Evolutionary conservation across 129 eudicot genomes (phyloP), one percentile per base, ranked within the genome.

Genomic region (Lonicera japonica): DNA sequence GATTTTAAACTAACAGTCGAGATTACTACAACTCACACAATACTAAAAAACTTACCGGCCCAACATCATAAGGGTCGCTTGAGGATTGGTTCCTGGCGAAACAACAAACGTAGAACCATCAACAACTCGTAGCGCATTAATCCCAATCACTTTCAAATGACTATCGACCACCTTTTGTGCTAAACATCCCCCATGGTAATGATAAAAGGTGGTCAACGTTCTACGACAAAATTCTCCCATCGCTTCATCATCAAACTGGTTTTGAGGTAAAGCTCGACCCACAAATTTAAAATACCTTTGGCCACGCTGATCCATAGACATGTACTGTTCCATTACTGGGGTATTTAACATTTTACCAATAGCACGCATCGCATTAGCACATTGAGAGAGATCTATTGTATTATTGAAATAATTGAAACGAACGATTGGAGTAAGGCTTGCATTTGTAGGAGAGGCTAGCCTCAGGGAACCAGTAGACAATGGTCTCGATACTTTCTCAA

Each of bases 81-180:
- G 82, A 0, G 87, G 87, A 47, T 81, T 76, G 29, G 83, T 77
- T 61, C 87, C 80, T 1, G 86, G 86, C 11, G 86, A 69, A 41
- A 59, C 64, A 0, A 62, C 70, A 47, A 69, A 72, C 0, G 77
- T 66, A 0, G 80, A 81, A 63, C 73, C 82, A 77, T 81, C 86
- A 56, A 81, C 67, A 21, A 76, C 82, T 24, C 86, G 58, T 29
- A 29, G 36, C 36, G 36, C 36, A 29, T 29, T 6, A 29, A 29
- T 38, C n/a, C 67, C 67, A 11, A 69, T 50, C 13, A 69, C 73
- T 51, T 59, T 59, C 23, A 69, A 58, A 25, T 69, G 17, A 18
- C 59, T 16, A 59, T 69, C 73, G 3, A 69, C 73, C 17, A 69
- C 73, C 48, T 69, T 69, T 5, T 60, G 48, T 36, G 59, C 73